Base-by-base conservation (phyloP, 768 basidiomycete genomes). In the Mycena rebaudengoi region DNA sequence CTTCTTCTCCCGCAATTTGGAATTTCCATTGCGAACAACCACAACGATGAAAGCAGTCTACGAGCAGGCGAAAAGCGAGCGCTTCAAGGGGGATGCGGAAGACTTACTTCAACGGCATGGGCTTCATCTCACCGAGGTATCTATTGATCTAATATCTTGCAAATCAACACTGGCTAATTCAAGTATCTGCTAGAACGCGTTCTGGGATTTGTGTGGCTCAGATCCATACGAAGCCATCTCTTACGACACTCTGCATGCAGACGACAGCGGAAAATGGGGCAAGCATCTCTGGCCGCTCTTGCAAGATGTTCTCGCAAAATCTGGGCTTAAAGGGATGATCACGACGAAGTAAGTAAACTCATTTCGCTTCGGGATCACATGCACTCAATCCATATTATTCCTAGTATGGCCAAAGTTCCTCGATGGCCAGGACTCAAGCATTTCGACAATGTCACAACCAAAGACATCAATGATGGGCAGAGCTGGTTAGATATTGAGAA, bases 211-310 rank as follows among this genome's bases (percentile, higher is more conserved):
- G 32, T 16, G 33, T 1, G 40, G 54, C 29, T 62, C 63, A 14
- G 64, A 65, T 28, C 63, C 59, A 16, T 68, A 65, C 25, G 20
- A 11, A 7, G 46, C 44, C 29, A 51, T 50, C 21, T 48, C 62
- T 1, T 54, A 64, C 30, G 62, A 67, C 13, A 13, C 30, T n/a
- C 58, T 67, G 21, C 62, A 64, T 35, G 39, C 56, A 7, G 53
- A 63, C 30, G 62, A 67, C 12, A 37, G 28, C 8, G 66, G 66
- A 4, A 67, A 64, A 16, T 67, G 32, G 21, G 66, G 66, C 13
- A 67, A 67, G 28, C 60, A 61, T 29, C n/a, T 60, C 5, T 64
- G 66, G 62, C 33, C 44, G 4, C 6, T 40, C 1, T 25, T 60
- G 8, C 35, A 29, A 4, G 39, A 54, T 0, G 56, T 60, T 16